Percentiles rank a stretch among this genome's conserved stretches.
Evolutionary conservation across 2,329 filamentous ascomycete genomes (phyloP).

Genomic region (Setomelanomma holmii): DNA sequence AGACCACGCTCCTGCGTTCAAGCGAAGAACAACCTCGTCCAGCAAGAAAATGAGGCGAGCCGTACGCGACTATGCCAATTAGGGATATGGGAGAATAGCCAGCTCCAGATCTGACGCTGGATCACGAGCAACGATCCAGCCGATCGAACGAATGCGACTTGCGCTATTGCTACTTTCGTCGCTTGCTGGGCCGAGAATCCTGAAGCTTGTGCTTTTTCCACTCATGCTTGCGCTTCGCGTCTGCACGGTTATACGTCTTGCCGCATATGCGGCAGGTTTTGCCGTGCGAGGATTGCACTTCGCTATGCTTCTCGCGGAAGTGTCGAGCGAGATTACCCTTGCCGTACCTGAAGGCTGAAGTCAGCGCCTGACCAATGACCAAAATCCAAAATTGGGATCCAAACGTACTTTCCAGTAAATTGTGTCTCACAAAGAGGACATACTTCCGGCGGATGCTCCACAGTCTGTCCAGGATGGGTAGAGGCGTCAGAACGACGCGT

Average conservation of each 20-base stretch:
- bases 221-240: constrained; percentile 24
- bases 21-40: background rate
- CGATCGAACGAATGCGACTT: background rate
- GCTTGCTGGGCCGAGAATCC: constrained; percentile 15
- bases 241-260: constrained; percentile 8
- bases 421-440: constrained; percentile 4
- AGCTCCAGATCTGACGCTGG: constrained; percentile 16
- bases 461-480: background rate
- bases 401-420: constrained; percentile 15
- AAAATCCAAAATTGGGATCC: background rate
- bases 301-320: background rate
- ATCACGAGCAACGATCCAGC: constrained; percentile 2
- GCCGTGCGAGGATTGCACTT: background rate
- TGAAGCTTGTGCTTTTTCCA: constrained; percentile 14
- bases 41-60: constrained; percentile 2
- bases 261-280: constrained; percentile 12
- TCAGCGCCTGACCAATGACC: background rate
- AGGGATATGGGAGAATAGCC: constrained; percentile 1
- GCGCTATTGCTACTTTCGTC: background rate
- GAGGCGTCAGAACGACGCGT: too few relatives aligned
- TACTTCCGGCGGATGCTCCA: background rate
- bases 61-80: constrained; percentile 3
- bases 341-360: constrained; percentile 8
- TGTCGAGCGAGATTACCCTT: constrained; percentile 20
- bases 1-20: background rate